These are phyloP conservation scores for Alternaria gansuensis DNA, from an alignment of 2,329 filamentous ascomycete genomes.

Conservation along the genomic window DNA sequence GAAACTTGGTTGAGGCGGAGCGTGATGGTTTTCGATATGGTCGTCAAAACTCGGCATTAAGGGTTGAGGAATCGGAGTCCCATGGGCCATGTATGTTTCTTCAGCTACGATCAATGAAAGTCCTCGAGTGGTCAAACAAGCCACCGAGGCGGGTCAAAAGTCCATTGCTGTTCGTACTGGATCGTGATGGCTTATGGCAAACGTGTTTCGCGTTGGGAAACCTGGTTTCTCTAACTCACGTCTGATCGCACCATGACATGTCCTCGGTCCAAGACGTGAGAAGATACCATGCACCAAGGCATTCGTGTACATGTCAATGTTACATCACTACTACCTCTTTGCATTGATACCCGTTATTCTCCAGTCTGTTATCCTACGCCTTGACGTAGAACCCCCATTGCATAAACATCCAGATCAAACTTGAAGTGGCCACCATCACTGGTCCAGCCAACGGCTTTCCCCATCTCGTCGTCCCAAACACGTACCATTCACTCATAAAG, in stretches of 20 bases:
- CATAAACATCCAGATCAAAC: constrained; percentile 67
- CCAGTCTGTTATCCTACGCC: constrained; percentile 10
- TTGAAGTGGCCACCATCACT: constrained; percentile 64
- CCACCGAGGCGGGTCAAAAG: constrained; percentile 52
- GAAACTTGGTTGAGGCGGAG: constrained; percentile 38
- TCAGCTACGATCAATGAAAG: constrained; percentile 55
- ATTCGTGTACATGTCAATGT: neutral
- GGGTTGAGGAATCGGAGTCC: constrained; percentile 54
- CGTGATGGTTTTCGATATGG: constrained; percentile 48
- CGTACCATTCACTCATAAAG: constrained; percentile 74
- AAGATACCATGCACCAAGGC: neutral
- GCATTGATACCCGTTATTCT: neutral
- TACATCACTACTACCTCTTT: neutral
- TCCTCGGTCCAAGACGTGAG: neutral
- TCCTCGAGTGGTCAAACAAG: constrained; percentile 49
- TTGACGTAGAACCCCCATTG: constrained; percentile 76
- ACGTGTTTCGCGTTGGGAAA: constrained; percentile 6
- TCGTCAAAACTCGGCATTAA: constrained; percentile 50
- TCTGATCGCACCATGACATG: constrained; percentile 3
- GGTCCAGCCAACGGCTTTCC: constrained; percentile 67
- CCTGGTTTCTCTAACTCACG: neutral
- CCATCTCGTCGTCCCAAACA: constrained; percentile 78
- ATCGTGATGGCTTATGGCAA: constrained; percentile 13
- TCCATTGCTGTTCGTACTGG: constrained; percentile 24
- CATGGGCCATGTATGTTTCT: constrained; percentile 54